Percentiles rank a stretch among this genome's conserved stretches.
Evolutionary conservation across 768 basidiomycete species (phyloP).

Genomic region (Tulasnella sp.): DNA sequence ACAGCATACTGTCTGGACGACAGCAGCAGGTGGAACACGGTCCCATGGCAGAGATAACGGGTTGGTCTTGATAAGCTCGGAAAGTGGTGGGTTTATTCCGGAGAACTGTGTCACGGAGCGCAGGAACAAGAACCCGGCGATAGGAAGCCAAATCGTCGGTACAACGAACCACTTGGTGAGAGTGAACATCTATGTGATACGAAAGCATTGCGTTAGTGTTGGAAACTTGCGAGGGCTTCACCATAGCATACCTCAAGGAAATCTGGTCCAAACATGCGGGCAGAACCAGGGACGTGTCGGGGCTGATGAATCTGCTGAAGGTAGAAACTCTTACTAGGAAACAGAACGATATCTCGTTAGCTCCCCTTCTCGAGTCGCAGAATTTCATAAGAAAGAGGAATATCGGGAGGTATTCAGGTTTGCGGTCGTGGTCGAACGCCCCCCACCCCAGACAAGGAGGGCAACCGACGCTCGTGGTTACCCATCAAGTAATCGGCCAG

Average conservation of each 20-base stretch:
- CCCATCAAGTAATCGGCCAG: too few species aligned
- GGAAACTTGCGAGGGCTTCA: background rate
- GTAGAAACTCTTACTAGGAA: slow-evolving; percentile 83
- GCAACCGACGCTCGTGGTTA: too few species aligned
- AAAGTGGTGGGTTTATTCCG: slow-evolving; percentile 53
- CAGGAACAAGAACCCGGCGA: slow-evolving; percentile 69
- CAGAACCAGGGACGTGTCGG: slow-evolving; percentile 75
- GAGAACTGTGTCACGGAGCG: slow-evolving; percentile 83
- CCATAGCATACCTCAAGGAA: slow-evolving; percentile 62
- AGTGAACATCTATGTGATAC: slow-evolving; percentile 58
- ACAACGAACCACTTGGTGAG: slow-evolving; percentile 92
- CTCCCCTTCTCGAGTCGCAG: too few species aligned
- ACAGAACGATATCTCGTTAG: background rate
- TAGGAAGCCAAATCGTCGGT: slow-evolving; percentile 87
- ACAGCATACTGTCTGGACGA: slow-evolving; percentile 46
- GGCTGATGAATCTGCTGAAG: slow-evolving; percentile 96
- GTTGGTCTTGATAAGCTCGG: slow-evolving; percentile 39
- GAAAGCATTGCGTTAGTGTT: background rate
- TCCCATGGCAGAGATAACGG: slow-evolving; percentile 47
- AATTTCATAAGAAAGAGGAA: too few species aligned
- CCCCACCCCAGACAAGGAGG: too few species aligned
- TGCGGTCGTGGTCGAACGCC: too few species aligned
- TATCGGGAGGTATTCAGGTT: too few species aligned
- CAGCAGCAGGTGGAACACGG: background rate
- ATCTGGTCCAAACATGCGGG: slow-evolving; percentile 78